Evolutionary conservation across 345 rosid genomes (phyloP), one percentile per base, ranked within the genome.

Genomic region (Populus alba): DNA sequence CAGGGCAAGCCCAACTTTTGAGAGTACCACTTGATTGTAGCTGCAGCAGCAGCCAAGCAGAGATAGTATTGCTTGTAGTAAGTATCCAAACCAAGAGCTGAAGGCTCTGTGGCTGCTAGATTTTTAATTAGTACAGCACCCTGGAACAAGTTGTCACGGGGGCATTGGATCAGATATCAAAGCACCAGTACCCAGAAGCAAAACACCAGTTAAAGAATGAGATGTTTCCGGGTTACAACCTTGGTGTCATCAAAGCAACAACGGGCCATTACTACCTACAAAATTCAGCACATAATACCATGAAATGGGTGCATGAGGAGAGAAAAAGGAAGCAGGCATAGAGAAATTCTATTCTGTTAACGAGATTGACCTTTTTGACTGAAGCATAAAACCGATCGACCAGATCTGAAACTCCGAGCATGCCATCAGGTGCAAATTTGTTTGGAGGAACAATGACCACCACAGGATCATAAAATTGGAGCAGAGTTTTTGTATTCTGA

Each of bases 11-110:
- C 63, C 35, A 81, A 70, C 38, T 33, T 79, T 71, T 61, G 71
- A 75, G 73, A 71, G 75, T 85, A 95, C 99, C 99, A 95, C 85
- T 92, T 92, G 76, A 95, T 83, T 51, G 92, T 87, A 81, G 98
- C 98, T 20, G 95, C 91, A 77, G 97, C 91, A 69, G 99, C 96
- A 74, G 97, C 97, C 86, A 95, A 77, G 75, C 98, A 95, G 74
- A 92, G 97, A 84, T 93, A 93, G 78, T 95, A 93, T 86, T 95
- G 99, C 89, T 96, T 96, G 89, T 94, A 92, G 81, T 96, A 94
- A 72, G 88, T 89, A 85, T 91, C 99, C 79, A 94, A 85, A 73
- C 98, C 97, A 85, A 92, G 97, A 0, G 94, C 97, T 31, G 94
- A 91, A 79, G 99, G 97, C 79, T 94, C 97, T 85, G 85, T 88